phyloP scores from a whole-genome alignment of 805 yeast genomes.

The Ogataea glucozyma region DNA sequence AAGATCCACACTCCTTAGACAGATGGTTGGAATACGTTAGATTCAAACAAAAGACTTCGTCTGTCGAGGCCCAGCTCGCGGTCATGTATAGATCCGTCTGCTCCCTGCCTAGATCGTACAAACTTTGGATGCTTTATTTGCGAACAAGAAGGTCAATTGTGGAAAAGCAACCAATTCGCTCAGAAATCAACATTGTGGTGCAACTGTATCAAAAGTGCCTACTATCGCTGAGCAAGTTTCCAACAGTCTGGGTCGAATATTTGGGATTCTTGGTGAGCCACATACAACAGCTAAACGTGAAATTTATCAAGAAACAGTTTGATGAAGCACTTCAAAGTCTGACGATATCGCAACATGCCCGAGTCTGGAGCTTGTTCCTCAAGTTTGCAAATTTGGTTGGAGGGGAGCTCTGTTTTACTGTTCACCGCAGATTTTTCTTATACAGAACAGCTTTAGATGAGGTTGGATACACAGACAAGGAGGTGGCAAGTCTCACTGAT shows the following conservation, averaged over 20 bases:
- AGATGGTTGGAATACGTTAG: conserved; percentile 49
- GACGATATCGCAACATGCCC: conserved; percentile 53
- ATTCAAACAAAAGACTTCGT: conserved; percentile 28
- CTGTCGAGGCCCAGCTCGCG: conserved; percentile 41
- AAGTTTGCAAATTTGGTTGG: conserved; percentile 45
- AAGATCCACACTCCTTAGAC: conserved; percentile 36
- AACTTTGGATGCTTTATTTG: conserved; percentile 56
- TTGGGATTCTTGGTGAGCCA: conserved; percentile 42
- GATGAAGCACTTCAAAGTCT: conserved; percentile 50
- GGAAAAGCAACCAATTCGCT: conserved; percentile 2
- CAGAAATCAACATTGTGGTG: conserved; percentile 12
- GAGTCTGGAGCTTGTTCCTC: conserved; percentile 57
- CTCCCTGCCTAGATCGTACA: conserved; percentile 45
- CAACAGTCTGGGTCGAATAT: conserved; percentile 54
- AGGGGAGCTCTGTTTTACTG: conserved; percentile 39
- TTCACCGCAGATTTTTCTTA: conserved; percentile 38
- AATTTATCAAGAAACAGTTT: conserved; percentile 45
- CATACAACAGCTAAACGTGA: conserved; percentile 31
- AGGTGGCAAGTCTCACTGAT: conserved; percentile 12
- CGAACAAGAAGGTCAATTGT: conserved; percentile 37
- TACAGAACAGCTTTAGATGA: conserved; percentile 16
- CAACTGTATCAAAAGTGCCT: conserved; percentile 50
- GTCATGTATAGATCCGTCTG: conserved; percentile 54
- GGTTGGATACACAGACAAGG: conserved; percentile 4
- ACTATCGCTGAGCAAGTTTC: conserved; percentile 43